These are phyloP conservation scores for Aspergillus persii DNA, from an alignment of 2,329 filamentous ascomycete species.

Conservation along the genomic window DNA sequence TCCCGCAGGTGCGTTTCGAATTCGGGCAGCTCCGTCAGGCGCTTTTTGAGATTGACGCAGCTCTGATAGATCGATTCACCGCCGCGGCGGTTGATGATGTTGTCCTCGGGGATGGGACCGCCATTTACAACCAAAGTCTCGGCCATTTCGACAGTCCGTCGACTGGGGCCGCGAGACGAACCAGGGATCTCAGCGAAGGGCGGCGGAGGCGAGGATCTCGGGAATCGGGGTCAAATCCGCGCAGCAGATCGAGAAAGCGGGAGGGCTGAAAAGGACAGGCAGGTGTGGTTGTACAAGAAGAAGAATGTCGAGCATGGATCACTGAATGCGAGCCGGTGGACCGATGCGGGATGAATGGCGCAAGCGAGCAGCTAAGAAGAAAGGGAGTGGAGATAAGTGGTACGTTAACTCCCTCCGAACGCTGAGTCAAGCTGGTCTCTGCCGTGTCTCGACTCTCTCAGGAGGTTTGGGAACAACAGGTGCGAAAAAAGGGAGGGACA, in stretches of 20 bases:
- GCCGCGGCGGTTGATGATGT: constrained; percentile 96
- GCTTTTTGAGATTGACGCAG: constrained; percentile 78
- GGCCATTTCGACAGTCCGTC: constrained; percentile 34
- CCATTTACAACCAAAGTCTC: constrained; percentile 32
- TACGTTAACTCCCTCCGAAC: constrained; percentile 15
- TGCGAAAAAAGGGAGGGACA: background rate
- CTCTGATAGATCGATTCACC: constrained; percentile 97
- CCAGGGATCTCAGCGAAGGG: constrained; percentile 3
- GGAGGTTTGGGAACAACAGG: background rate
- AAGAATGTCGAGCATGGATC: constrained; percentile 31
- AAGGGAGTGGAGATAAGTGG: constrained; percentile 19
- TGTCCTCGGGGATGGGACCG: constrained; percentile 66
- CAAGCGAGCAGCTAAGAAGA: constrained; percentile 27
- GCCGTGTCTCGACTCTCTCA: constrained; percentile 12
- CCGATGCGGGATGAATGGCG: constrained; percentile 27
- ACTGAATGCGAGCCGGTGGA: constrained; percentile 26
- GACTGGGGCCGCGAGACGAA: constrained; percentile 14
- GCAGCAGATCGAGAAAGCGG: constrained; percentile 28
- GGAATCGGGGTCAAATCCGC: constrained; percentile 30
- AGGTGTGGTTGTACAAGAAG: constrained; percentile 26
- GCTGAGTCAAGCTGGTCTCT: constrained; percentile 16
- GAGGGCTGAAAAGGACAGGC: constrained; percentile 19
- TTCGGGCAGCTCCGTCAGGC: constrained; percentile 76
- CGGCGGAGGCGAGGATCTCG: constrained; percentile 18
- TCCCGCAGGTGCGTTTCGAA: constrained; percentile 74